Evolutionary conservation across 148 eudicot species (phyloP).

Genomic region (Fallopia convolvulus): DNA sequence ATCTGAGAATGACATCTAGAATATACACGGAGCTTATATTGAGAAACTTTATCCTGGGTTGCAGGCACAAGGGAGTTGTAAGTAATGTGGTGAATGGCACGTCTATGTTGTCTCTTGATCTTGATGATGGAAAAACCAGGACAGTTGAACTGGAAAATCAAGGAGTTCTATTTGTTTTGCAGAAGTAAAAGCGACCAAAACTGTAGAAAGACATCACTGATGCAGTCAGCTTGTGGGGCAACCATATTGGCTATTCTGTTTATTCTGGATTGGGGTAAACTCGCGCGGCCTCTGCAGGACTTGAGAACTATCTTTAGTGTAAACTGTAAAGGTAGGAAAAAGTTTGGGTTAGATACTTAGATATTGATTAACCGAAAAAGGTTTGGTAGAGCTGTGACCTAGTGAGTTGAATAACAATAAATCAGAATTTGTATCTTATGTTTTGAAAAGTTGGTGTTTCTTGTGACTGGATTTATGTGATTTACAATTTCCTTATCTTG

Average conservation of each 20-base stretch:
- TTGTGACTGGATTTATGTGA: not conserved
- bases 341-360: not conserved
- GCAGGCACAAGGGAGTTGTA: conserved; percentile 79
- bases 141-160: conserved; percentile 69
- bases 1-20: no score
- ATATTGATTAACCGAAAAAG: not conserved
- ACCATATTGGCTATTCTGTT: not conserved
- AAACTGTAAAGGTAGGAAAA: not conserved
- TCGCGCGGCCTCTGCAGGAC: not conserved
- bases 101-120: conserved; percentile 51
- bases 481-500: not conserved
- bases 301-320: not conserved
- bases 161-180: conserved; percentile 66
- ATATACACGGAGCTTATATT: not conserved
- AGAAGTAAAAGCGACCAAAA: conserved; percentile 49
- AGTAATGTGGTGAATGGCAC: conserved; percentile 50
- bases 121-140: conserved; percentile 73
- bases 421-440: not conserved
- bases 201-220: not conserved
- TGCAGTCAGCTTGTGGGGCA: not conserved
- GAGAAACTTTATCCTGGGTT: conserved; percentile 11
- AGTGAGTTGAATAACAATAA: not conserved
- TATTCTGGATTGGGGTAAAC: not conserved
- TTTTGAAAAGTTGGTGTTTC: no score
- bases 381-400: not conserved